Evolutionary conservation across 495 filamentous ascomycete genomes (phyloP), one percentile per base, ranked within the genome.

Genomic region (Penicillium cinerascens): DNA sequence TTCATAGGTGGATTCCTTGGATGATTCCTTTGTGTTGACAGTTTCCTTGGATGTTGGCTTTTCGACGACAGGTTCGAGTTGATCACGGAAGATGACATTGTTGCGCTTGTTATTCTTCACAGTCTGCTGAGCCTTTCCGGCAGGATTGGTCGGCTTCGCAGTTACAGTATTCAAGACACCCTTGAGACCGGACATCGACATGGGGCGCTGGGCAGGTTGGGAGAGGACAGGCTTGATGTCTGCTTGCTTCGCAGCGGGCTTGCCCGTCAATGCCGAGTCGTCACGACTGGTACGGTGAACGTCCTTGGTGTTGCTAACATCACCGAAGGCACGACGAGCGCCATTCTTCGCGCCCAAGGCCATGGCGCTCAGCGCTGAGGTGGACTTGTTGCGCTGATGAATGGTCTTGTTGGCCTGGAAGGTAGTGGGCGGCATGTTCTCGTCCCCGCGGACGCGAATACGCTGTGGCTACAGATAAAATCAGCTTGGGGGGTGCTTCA

Each of bases 321-420:
- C 91, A 15, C 80, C 87, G 67, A 93, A 89, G 15, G 82, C 84
- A 52, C 90, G 82, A 72, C 89, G 90, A 21, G 85, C 75, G 37
- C 78, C 81, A 45, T 81, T 81, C 68, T 87, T 92, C 25, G 78
- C 78, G 44, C 77, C 80, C 42, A 81, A 73, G 15, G 77, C 56
- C 54, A 83, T 70, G 21, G 74, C 71, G 41, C 78, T 82, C 41
- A 91, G 70, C 40, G 85, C 87, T 18, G 87, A 79, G 8, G 82
- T 85, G 0, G 90, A 93, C 69, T 92, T 95, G 73, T 90, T 86
- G 22, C 85, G 86, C 60, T 92, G 86, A 58, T 91, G 88, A 49
- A 87, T 68, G 23, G 79, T 67, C 65, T 85, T 89, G 55, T 78
- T 77, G 42, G 74, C 54, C 15, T 71, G 64, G n/a, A 72, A 50